These are phyloP conservation scores for Mycosphaerelloides madeirae DNA, from an alignment of 2,329 filamentous ascomycete genomes.

Conservation along the genomic window DNA sequence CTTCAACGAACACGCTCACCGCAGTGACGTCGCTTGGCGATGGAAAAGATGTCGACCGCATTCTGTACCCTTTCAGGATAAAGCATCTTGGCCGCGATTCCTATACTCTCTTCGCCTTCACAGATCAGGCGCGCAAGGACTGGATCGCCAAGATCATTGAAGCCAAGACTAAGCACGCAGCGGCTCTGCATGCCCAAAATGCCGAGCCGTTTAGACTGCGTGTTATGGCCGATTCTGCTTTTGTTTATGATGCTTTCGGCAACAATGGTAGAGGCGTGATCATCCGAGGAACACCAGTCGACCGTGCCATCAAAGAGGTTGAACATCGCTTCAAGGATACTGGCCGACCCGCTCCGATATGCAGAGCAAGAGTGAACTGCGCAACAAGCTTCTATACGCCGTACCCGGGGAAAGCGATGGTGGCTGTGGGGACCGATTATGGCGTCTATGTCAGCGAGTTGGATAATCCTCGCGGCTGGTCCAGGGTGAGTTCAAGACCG, in stretches of 20 bases:
- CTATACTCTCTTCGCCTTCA: slow-evolving; percentile 83
- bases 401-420: slow-evolving; percentile 71
- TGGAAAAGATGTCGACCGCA: slow-evolving; percentile 66
- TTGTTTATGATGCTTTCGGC: slow-evolving; percentile 67
- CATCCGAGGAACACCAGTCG: slow-evolving; percentile 85
- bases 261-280: slow-evolving; percentile 59
- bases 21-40: slow-evolving; percentile 50
- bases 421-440: slow-evolving; percentile 91
- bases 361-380: slow-evolving; percentile 83
- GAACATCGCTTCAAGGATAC: slow-evolving; percentile 64
- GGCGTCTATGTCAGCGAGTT: slow-evolving; percentile 88
- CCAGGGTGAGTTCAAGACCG: slow-evolving; percentile 57
- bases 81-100: slow-evolving; percentile 93
- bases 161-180: slow-evolving; percentile 89
- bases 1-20: slow-evolving; percentile 49
- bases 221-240: slow-evolving; percentile 88
- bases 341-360: slow-evolving; percentile 72
- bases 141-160: slow-evolving; percentile 94
- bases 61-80: slow-evolving; percentile 89
- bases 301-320: slow-evolving; percentile 83
- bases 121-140: slow-evolving; percentile 67
- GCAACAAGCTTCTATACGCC: slow-evolving; percentile 80
- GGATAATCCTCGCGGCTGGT: slow-evolving; percentile 86
- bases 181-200: slow-evolving; percentile 83
- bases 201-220: slow-evolving; percentile 90